Evolutionary conservation across 108 stramenopile species (phyloP).

Genomic region (Cyclotella distinguenda): DNA sequence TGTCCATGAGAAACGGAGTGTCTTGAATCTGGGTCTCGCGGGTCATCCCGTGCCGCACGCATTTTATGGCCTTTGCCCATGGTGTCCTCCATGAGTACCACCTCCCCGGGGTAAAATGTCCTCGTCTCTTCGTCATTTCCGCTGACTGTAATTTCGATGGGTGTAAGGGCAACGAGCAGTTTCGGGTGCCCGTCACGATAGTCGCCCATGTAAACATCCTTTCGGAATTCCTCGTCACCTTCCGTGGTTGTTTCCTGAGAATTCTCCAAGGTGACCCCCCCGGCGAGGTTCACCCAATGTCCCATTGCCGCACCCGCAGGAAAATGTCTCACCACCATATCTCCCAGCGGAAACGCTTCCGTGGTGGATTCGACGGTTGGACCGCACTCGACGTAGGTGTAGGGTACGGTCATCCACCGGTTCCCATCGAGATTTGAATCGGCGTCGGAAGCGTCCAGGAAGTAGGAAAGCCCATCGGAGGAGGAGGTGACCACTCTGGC

Average conservation of each 20-base stretch:
- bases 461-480: conserved; percentile 48
- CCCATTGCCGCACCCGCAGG: conserved; percentile 26
- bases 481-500: conserved; percentile 44
- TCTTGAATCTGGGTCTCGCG: neutral
- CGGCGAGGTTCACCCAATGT: conserved; percentile 48
- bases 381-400: conserved; percentile 36
- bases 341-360: conserved; percentile 30
- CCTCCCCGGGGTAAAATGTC: conserved; percentile 37
- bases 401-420: conserved; percentile 40
- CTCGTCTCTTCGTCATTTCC: conserved; percentile 44
- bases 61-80: conserved; percentile 52
- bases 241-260: neutral
- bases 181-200: conserved; percentile 36
- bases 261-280: conserved; percentile 39
- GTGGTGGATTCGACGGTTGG: conserved; percentile 45
- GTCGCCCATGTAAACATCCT: conserved; percentile 11
- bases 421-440: neutral
- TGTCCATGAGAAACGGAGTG: conserved; percentile 13
- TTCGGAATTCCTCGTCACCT: conserved; percentile 6
- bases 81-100: conserved; percentile 49
- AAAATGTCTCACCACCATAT: conserved; percentile 41
- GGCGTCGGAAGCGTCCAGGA: conserved; percentile 22
- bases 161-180: conserved; percentile 31
- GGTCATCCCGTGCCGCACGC: conserved; percentile 19
- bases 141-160: conserved; percentile 44